Evolutionary conservation across 2,329 filamentous ascomycete genomes (phyloP).

Genomic region (Samsoniella hepiali): DNA sequence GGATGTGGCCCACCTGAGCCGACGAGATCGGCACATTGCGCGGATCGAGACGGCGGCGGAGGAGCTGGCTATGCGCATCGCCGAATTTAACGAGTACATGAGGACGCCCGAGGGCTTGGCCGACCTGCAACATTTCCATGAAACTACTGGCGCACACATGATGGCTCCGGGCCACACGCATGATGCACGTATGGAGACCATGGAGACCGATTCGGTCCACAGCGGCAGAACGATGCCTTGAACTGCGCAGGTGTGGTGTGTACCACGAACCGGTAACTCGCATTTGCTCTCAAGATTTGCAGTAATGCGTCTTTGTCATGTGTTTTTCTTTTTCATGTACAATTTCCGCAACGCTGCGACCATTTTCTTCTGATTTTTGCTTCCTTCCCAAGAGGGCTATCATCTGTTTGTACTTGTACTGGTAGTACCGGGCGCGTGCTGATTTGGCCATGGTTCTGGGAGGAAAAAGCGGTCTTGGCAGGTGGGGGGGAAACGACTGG

Average conservation of each 20-base stretch:
- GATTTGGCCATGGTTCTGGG: neutral
- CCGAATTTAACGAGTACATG: conserved; percentile 48
- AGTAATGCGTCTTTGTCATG: neutral
- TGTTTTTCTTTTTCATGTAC: neutral
- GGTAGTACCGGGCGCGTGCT: neutral
- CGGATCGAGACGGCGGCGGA: conserved; percentile 53
- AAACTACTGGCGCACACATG: neutral
- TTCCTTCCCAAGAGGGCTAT: neutral
- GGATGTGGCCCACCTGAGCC: conserved; percentile 43
- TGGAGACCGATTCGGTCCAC: neutral
- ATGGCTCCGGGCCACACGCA: conserved; percentile 3
- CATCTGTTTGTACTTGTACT: neutral
- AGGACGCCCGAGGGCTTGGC: conserved; percentile 27
- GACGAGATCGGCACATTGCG: conserved; percentile 44
- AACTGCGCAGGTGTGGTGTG: conserved; percentile 11
- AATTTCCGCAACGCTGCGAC: neutral
- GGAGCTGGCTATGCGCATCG: conserved; percentile 52
- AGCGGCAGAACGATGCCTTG: neutral
- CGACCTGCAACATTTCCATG: conserved; percentile 17
- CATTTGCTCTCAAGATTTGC: neutral
- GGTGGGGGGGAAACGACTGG: neutral
- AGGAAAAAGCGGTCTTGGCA: neutral
- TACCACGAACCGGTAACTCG: neutral
- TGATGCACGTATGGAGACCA: neutral
- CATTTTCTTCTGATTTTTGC: neutral